These are phyloP conservation scores for Fusarium sp. DNA, from an alignment of 2,329 filamentous ascomycete species.

Conservation along the genomic window DNA sequence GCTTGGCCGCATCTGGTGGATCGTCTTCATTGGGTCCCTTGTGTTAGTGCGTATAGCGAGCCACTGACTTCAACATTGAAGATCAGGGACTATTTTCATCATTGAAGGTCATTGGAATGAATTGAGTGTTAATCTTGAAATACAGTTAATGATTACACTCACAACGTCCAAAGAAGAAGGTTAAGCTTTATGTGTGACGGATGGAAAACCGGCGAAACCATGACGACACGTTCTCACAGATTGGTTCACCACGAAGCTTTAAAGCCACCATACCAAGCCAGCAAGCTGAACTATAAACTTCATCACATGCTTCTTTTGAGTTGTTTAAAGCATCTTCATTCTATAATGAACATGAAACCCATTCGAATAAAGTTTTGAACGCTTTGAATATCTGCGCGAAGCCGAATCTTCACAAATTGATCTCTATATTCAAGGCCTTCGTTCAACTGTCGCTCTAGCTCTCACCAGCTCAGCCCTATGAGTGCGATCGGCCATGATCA, in stretches of 20 bases:
- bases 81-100: not conserved
- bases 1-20: slow-evolving; percentile 36
- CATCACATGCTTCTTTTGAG: not conserved
- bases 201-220: not conserved
- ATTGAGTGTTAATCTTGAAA: not conserved
- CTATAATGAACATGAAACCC: not conserved
- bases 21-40: slow-evolving; percentile 8
- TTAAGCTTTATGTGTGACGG: slow-evolving; percentile 3
- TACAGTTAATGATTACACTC: not conserved
- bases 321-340: not conserved
- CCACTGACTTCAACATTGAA: slow-evolving; percentile 20
- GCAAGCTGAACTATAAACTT: not conserved
- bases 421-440: not conserved
- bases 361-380: too few relatives aligned
- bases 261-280: slow-evolving; percentile 1
- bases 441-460: not conserved
- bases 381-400: not conserved
- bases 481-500: not conserved
- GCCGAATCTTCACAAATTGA: not conserved
- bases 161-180: not conserved
- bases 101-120: slow-evolving; percentile 10
- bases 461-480: not conserved
- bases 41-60: slow-evolving; percentile 18
- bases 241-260: not conserved
- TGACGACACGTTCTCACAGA: not conserved